Percentiles rank a stretch among this genome's conserved stretches.
These are phyloP conservation scores for Blastomyces parvus DNA, from an alignment of 2,329 filamentous ascomycete species.

Conservation along the genomic window DNA sequence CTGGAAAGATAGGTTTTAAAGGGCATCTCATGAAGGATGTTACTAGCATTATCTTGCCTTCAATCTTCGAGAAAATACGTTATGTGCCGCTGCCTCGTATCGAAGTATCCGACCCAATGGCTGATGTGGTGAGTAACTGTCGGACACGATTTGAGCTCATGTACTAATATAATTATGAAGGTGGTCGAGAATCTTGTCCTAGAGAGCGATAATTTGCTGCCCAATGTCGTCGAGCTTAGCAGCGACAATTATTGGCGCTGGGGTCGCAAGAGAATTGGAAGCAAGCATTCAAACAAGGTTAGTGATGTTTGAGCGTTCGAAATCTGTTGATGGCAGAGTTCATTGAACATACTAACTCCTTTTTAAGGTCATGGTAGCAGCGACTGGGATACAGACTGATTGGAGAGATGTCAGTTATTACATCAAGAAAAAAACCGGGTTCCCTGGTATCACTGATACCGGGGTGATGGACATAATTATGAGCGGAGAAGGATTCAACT, in stretches of 20 bases:
- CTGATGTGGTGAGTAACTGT: conserved; percentile 53
- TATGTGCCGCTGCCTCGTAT: conserved; percentile 93
- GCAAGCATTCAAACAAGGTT: conserved; percentile 69
- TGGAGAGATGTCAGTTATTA: conserved; percentile 87
- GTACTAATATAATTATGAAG: conserved; percentile 15
- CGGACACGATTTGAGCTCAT: neutral
- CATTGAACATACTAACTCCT: conserved; percentile 1
- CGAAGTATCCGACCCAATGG: conserved; percentile 73
- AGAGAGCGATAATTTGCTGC: conserved; percentile 93
- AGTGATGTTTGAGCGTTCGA: neutral
- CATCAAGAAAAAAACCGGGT: conserved; percentile 88
- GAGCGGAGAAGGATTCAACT: conserved; percentile 77
- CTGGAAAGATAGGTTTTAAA: conserved; percentile 84
- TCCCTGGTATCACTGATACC: conserved; percentile 76
- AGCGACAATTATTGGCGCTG: conserved; percentile 93
- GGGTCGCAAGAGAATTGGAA: conserved; percentile 79
- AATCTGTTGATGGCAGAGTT: neutral
- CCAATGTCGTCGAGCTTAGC: conserved; percentile 78
- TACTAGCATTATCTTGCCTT: conserved; percentile 74
- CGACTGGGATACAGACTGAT: conserved; percentile 87
- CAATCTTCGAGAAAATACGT: conserved; percentile 69
- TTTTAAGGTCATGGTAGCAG: conserved; percentile 59
- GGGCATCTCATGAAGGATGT: conserved; percentile 84
- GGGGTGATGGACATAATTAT: conserved; percentile 84
- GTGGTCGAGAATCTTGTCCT: conserved; percentile 89